A percentile compares a stretch with the other conserved stretches of the same genome.
phyloP scores from a whole-genome alignment of 495 filamentous ascomycete genomes.

The Penicillium lividum region DNA sequence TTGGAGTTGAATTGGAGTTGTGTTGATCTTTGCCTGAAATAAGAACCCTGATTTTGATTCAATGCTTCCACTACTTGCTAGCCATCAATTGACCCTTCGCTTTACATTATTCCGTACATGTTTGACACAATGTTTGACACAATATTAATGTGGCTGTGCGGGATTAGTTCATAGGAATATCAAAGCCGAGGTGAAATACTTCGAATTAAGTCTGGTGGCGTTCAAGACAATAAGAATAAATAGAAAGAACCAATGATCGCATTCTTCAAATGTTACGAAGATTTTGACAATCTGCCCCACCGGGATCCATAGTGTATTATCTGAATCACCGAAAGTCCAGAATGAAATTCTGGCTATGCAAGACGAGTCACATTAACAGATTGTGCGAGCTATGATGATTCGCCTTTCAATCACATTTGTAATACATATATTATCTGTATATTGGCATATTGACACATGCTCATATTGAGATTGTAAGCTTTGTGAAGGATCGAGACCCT shows the following conservation, averaged over 20 bases:
- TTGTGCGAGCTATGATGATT: background rate
- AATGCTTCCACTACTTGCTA: background rate
- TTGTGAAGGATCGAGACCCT: background rate
- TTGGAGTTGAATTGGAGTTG: background rate
- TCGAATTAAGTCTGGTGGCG: background rate
- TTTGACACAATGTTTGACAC: too few species aligned
- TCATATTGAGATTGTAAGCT: background rate
- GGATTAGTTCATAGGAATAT: background rate
- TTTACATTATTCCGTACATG: too few species aligned
- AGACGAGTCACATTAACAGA: background rate
- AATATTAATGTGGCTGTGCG: background rate
- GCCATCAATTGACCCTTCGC: background rate
- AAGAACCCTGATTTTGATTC: background rate
- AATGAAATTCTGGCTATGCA: background rate
- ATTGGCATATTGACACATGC: too few species aligned
- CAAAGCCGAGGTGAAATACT: background rate
- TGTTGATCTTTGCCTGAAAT: conserved; percentile 2
- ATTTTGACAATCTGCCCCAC: background rate
- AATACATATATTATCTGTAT: too few species aligned
- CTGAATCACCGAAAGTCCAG: background rate
- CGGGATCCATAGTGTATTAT: background rate
- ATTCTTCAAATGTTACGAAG: background rate
- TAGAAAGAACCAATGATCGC: background rate
- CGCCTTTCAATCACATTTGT: too few species aligned
- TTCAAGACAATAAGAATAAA: background rate